Conservation (phyloP, 352 stramenopile genomes). For the Globisporangium yorkense region DNA sequence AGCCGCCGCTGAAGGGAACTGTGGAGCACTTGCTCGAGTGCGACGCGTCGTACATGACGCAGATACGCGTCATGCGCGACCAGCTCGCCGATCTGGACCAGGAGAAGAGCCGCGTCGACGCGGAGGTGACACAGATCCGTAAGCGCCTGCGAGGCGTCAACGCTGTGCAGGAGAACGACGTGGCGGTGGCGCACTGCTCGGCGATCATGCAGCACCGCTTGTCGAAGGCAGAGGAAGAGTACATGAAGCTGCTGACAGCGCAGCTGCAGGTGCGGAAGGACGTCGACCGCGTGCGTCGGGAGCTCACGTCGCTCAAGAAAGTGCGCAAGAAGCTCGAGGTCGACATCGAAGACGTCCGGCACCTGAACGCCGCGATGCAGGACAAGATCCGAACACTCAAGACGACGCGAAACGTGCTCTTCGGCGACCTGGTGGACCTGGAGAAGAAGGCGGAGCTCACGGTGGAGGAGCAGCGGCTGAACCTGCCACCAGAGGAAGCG, state of each 20-base stretch:
- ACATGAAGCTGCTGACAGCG: constrained; percentile 67
- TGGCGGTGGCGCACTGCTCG: constrained; percentile 63
- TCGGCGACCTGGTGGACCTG: constrained; percentile 47
- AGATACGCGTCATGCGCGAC: constrained; percentile 53
- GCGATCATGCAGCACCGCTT: constrained; percentile 73
- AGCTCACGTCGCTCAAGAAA: constrained; percentile 53
- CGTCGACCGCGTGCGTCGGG: constrained; percentile 50
- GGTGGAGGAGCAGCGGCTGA: constrained; percentile 44
- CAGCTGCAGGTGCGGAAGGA: constrained; percentile 56
- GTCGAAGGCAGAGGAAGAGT: constrained; percentile 68
- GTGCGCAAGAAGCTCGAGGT: constrained; percentile 50
- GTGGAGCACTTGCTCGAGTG: constrained; percentile 68
- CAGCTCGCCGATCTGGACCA: constrained; percentile 40
- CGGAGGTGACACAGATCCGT: constrained; percentile 39
- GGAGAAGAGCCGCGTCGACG: constrained; percentile 40
- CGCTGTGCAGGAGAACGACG: constrained; percentile 70
- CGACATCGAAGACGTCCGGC: constrained; percentile 46
- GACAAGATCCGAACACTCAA: constrained; percentile 47
- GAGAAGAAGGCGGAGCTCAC: constrained; percentile 50
- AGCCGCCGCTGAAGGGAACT: constrained; percentile 24
- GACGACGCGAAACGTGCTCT: constrained; percentile 37
- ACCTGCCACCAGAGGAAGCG: constrained; percentile 56
- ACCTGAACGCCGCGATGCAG: constrained; percentile 30
- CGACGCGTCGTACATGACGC: constrained; percentile 52
- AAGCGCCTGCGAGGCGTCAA: constrained; percentile 60